A percentile compares a stretch with the other conserved stretches of the same genome.
Evolutionary conservation across 768 basidiomycete species (phyloP).

Genomic region (Rickenella mellea): DNA sequence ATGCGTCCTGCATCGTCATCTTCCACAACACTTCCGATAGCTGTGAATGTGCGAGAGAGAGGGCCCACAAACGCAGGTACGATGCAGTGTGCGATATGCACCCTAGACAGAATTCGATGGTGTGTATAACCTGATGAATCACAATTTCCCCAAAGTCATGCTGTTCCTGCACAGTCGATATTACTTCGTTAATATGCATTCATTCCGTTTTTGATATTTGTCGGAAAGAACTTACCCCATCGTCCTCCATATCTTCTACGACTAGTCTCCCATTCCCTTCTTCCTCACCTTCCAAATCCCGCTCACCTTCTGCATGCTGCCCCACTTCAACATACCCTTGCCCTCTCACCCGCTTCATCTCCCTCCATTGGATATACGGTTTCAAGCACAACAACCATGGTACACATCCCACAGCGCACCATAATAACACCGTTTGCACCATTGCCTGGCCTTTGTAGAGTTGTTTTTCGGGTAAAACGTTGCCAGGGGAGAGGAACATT

Average conservation of each 20-base stretch:
- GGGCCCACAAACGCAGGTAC: conserved; percentile 91
- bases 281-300: conserved; percentile 67
- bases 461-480: conserved; percentile 53
- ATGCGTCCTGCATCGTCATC: conserved; percentile 71
- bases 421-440: conserved; percentile 70
- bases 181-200: too few relatives aligned
- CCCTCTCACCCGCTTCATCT: conserved; percentile 72
- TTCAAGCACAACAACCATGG: conserved; percentile 92
- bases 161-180: conserved; percentile 46
- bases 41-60: conserved; percentile 96
- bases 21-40: conserved; percentile 88
- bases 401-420: conserved; percentile 78
- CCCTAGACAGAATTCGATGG: conserved; percentile 98
- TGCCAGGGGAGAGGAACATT: conserved; percentile 92
- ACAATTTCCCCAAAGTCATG: conserved; percentile 93
- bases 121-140: conserved; percentile 96
- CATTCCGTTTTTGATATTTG: too few relatives aligned
- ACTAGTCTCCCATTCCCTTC: conserved; percentile 71
- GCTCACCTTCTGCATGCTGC: conserved; percentile 41
- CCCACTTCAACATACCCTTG: conserved; percentile 87
- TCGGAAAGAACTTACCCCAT: conserved; percentile 34
- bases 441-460: conserved; percentile 84
- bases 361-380: conserved; percentile 86
- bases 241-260: conserved; percentile 58
- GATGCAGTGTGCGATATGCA: conserved; percentile 98